Percentiles rank a stretch among this genome's conserved stretches.
phyloP scores from a whole-genome alignment of 2,329 filamentous ascomycete genomes.

The Ambrosiella xylebori region DNA sequence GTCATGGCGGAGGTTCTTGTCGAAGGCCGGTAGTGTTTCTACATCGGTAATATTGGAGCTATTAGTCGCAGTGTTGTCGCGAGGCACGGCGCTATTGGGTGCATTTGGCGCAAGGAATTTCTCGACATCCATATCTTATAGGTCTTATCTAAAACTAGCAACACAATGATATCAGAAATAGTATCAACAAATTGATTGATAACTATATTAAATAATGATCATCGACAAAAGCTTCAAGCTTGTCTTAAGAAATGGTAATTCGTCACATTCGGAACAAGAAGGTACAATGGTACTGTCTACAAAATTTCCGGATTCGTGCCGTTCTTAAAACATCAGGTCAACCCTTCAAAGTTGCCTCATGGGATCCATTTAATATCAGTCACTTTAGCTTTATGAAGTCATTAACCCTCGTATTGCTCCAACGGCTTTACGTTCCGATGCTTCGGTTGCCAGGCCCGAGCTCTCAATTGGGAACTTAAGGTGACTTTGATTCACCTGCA shows the following conservation, averaged over 20 bases:
- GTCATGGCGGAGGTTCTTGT: not conserved
- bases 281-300: not conserved
- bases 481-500: not conserved
- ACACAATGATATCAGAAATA: not conserved
- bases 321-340: not conserved
- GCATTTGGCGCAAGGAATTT: constrained; percentile 1
- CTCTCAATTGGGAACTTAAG: not conserved
- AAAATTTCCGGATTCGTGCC: not conserved
- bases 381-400: not conserved
- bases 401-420: not conserved
- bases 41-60: constrained; percentile 2
- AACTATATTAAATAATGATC: too few relatives aligned
- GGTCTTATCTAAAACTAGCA: too few relatives aligned
- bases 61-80: not conserved
- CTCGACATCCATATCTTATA: not conserved
- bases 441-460: not conserved
- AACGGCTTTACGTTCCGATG: not conserved
- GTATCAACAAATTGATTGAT: not conserved
- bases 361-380: not conserved
- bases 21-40: not conserved
- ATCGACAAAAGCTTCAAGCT: too few relatives aligned
- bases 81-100: not conserved
- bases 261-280: not conserved
- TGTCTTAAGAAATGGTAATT: too few relatives aligned
- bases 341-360: not conserved